Evolutionary conservation across 768 basidiomycete species (phyloP).

Genomic region (Suillus plorans): DNA sequence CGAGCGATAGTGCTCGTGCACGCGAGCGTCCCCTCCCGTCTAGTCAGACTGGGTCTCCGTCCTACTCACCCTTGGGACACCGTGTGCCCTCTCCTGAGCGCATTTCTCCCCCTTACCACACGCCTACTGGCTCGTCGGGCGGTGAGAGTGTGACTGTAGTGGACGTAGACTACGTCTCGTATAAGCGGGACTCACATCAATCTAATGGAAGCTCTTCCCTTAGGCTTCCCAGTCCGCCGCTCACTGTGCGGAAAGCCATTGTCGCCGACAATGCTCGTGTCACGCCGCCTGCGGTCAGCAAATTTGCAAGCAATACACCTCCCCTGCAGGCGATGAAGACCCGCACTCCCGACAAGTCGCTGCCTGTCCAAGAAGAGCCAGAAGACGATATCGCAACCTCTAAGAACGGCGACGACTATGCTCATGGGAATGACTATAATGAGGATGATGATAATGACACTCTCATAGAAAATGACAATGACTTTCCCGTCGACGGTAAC

Average conservation of each 20-base stretch:
- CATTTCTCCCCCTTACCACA: conserved; percentile 48
- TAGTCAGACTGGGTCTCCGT: conserved; percentile 38
- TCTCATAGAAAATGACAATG: conserved; percentile 40
- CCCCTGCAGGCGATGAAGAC: conserved; percentile 51
- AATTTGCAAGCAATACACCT: conserved; percentile 52
- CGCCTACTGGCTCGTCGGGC: conserved; percentile 47
- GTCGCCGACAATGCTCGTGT: conserved; percentile 23
- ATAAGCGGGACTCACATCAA: conserved; percentile 45
- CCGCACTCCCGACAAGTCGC: conserved; percentile 68
- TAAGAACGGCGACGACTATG: conserved; percentile 43
- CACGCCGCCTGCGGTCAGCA: conserved; percentile 36
- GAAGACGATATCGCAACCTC: conserved; percentile 56
- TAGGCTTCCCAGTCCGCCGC: conserved; percentile 29
- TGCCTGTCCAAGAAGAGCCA: conserved; percentile 75
- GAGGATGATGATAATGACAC: conserved; percentile 49
- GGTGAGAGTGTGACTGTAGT: conserved; percentile 41
- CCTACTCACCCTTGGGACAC: conserved; percentile 41
- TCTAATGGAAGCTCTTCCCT: conserved; percentile 26
- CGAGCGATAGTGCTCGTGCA: conserved; percentile 23
- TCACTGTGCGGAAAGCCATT: conserved; percentile 24
- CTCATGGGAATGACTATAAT: conserved; percentile 36
- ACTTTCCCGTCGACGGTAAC: conserved; percentile 33
- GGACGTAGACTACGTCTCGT: conserved; percentile 41
- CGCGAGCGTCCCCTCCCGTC: conserved; percentile 30
- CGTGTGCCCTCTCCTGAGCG: conserved; percentile 56